Evolutionary conservation across 257 asterid species (phyloP).

Genomic region (Ocimum tenuiflorum): DNA sequence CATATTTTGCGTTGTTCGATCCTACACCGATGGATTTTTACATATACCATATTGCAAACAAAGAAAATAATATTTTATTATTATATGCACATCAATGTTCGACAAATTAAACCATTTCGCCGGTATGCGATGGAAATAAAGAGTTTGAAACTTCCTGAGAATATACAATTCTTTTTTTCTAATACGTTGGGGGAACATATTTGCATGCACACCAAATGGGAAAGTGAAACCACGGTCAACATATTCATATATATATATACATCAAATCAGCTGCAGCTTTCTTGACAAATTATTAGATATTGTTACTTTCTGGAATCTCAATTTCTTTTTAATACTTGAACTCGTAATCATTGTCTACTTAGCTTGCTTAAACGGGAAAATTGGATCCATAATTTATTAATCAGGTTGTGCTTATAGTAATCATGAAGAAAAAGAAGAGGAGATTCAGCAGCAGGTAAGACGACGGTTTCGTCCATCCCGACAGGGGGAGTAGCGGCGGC

Average conservation of each 20-base stretch:
- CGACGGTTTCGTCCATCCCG: conserved; percentile 43
- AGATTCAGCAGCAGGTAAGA: background rate
- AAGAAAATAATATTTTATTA: no score
- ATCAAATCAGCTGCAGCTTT: conserved; percentile 11
- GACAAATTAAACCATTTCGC: no score
- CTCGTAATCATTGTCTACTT: background rate
- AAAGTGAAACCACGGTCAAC: conserved; percentile 12
- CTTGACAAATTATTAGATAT: conserved; percentile 1
- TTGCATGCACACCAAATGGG: conserved; percentile 31
- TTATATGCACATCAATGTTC: no score
- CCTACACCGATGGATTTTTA: no score
- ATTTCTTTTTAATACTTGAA: conserved; percentile 13
- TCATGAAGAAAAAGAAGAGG: background rate
- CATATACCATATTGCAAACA: no score
- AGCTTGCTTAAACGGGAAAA: conserved; percentile 22
- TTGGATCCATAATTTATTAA: background rate
- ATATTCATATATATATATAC: no score
- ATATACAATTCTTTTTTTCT: no score
- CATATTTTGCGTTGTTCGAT: no score
- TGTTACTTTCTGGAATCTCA: background rate
- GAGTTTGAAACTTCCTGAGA: no score
- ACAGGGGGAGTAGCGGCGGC: conserved; percentile 41
- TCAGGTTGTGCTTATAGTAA: background rate
- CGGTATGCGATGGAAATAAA: no score
- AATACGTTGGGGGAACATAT: conserved; percentile 1